Base-by-base conservation (phyloP, 176 grass and related monocot genomes). In the Bolboschoenus planiculmis region DNA sequence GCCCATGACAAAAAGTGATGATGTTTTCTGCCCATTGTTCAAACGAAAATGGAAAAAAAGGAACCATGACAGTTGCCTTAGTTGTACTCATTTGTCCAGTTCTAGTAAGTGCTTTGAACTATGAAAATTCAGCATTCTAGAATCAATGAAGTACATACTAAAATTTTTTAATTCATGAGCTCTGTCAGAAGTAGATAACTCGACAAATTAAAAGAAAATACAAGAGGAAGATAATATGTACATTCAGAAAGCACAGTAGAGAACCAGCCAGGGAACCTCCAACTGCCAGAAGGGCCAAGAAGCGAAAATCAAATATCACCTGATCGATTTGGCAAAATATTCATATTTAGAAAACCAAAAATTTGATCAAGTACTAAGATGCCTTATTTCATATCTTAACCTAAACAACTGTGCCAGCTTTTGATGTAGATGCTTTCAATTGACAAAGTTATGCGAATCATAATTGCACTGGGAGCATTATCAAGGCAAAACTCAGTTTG, bases 301-400 rank as follows among this genome's bases (percentile, higher is more conserved):
- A 98, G 74, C 92, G 90, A 85, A 98, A 98, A 39, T 98, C 92
- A 56, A 95, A 98, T 76, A 93, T 98, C 51, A 98, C 86, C 95
- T 95, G 87, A 67, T 4, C 0, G 15, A 68, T 15, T 11, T 48
- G 27, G 10, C 39, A 39, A 29, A 64, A 21, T 48, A 33, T 27
- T 50, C 16, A 26, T 24, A 63, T 31, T 31, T 59, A 35, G 2
- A 37, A 48, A 27, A 20, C 55, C 21, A 67, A 46, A 43, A 18
- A 70, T 33, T 35, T 16, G 71, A 21, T 14, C 13, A 9, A 18
- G 0, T 15, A 40, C 21, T 7, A 40, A 58, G 20, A 59, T 1
- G 56, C 20, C 1, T 23, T 4, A 61, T 26, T 58, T 37, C 78
- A 81, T 29, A 81, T 23, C 47, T 23, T n/a, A 26, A 35, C 24